phyloP scores from a whole-genome alignment of 768 basidiomycete genomes.

The Rhizopogon rudus region DNA sequence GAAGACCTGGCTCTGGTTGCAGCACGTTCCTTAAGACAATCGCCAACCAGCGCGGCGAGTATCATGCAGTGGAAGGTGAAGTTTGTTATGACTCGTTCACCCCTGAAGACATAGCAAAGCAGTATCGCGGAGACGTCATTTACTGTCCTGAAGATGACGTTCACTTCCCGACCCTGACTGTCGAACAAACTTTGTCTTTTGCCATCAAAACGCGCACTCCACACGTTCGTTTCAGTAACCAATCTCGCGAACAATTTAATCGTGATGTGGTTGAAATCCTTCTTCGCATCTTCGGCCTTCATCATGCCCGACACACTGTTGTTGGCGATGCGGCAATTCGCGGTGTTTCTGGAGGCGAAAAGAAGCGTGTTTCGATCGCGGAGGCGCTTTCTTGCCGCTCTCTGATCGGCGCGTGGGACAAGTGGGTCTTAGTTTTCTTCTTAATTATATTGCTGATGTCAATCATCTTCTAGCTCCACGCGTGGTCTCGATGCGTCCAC shows the following conservation, averaged over 20 bases:
- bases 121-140: slow-evolving; percentile 75
- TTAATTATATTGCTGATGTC: no score
- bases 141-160: slow-evolving; percentile 62
- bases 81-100: slow-evolving; percentile 82
- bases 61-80: slow-evolving; percentile 57
- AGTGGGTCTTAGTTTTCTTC: slow-evolving; percentile 15
- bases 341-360: slow-evolving; percentile 75
- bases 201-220: slow-evolving; percentile 71
- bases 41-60: slow-evolving; percentile 69
- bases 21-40: slow-evolving; percentile 83
- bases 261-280: slow-evolving; percentile 54
- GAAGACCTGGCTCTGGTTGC: slow-evolving; percentile 82
- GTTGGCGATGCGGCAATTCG: slow-evolving; percentile 87
- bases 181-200: slow-evolving; percentile 70
- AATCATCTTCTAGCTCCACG: slow-evolving; percentile 37
- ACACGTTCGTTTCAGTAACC: slow-evolving; percentile 63
- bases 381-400: slow-evolving; percentile 86
- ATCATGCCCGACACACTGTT: slow-evolving; percentile 71
- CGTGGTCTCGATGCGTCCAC: slow-evolving; percentile 83
- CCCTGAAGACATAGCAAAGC: slow-evolving; percentile 68
- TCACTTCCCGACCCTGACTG: slow-evolving; percentile 79
- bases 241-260: slow-evolving; percentile 56
- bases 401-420: slow-evolving; percentile 80
- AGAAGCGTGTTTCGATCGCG: slow-evolving; percentile 78
- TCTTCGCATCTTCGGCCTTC: slow-evolving; percentile 78